Percentiles rank a stretch among this genome's conserved stretches.
These are phyloP conservation scores for Lagerstroemia speciosa DNA, from an alignment of 345 rosid species.

Conservation along the genomic window DNA sequence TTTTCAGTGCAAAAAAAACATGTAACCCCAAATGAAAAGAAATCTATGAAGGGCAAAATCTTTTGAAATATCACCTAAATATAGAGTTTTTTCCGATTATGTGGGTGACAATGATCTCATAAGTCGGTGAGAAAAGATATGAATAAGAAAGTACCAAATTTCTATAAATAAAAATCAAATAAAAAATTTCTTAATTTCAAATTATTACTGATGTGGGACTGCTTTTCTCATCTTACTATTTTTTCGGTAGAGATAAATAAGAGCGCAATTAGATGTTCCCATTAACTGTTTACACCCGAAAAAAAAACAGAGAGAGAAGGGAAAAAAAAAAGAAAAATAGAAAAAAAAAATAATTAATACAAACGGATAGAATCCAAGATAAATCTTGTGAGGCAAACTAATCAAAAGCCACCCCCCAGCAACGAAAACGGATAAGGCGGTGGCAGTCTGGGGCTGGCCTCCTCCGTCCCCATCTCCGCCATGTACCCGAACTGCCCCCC, in stretches of 20 bases:
- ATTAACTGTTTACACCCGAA: neutral
- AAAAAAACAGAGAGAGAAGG: neutral
- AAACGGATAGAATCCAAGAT: neutral
- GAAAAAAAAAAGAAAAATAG: neutral
- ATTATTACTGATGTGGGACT: neutral
- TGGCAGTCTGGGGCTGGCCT: constrained; percentile 29
- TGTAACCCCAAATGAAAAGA: too few relatives aligned
- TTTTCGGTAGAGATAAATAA: neutral
- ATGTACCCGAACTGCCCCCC: constrained; percentile 26
- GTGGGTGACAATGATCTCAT: too few relatives aligned
- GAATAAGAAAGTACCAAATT: too few relatives aligned
- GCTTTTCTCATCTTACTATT: neutral
- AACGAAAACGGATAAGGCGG: constrained; percentile 80
- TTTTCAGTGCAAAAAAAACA: too few relatives aligned
- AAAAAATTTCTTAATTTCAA: too few relatives aligned
- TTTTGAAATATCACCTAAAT: too few relatives aligned
- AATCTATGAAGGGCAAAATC: too few relatives aligned
- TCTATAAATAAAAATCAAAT: too few relatives aligned
- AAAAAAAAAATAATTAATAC: constrained; percentile 1
- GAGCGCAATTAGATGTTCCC: neutral
- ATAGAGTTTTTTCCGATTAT: too few relatives aligned
- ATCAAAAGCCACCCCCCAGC: constrained; percentile 61
- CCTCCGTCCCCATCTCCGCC: constrained; percentile 33
- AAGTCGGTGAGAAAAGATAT: too few relatives aligned
- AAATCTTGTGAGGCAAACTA: constrained; percentile 18